Evolutionary conservation across 345 rosid species (phyloP).

Genomic region (Eucalyptus erythrocorys): DNA sequence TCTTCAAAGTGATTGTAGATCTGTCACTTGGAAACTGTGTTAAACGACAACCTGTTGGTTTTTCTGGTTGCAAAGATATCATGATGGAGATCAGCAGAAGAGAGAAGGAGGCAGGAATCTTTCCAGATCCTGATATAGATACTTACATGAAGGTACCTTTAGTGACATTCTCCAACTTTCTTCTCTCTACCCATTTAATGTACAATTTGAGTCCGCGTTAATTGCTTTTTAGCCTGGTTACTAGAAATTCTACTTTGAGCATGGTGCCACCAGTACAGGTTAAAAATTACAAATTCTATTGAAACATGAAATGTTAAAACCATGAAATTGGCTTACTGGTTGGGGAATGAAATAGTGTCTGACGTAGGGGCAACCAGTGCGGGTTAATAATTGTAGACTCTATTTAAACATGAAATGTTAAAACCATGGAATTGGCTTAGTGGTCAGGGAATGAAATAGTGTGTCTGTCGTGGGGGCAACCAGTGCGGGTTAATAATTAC

Average conservation of each 20-base stretch:
- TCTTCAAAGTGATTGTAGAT: background rate
- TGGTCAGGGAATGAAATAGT: background rate
- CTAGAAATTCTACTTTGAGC: background rate
- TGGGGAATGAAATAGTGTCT: background rate
- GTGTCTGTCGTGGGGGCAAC: background rate
- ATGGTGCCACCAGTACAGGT: background rate
- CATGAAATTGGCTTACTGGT: background rate
- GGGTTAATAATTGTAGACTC: background rate
- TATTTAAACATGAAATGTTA: background rate
- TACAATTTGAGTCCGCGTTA: background rate
- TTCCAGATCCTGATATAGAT: slow-evolving; percentile 33
- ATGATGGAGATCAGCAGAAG: slow-evolving; percentile 28
- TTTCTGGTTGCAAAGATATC: slow-evolving; percentile 1
- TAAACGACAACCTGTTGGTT: background rate
- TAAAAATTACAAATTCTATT: background rate
- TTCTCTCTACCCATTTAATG: background rate
- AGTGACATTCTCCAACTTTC: background rate
- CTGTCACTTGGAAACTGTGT: background rate
- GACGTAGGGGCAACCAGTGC: background rate
- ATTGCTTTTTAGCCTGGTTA: background rate
- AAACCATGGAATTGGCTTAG: background rate
- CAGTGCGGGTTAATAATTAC: background rate
- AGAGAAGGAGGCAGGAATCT: slow-evolving; percentile 31
- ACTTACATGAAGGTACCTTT: slow-evolving; percentile 31
- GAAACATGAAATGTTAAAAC: background rate